Conservation (phyloP, 1,284 basidiomycete genomes). For the Apiotrichum veenhuisii region DNA sequence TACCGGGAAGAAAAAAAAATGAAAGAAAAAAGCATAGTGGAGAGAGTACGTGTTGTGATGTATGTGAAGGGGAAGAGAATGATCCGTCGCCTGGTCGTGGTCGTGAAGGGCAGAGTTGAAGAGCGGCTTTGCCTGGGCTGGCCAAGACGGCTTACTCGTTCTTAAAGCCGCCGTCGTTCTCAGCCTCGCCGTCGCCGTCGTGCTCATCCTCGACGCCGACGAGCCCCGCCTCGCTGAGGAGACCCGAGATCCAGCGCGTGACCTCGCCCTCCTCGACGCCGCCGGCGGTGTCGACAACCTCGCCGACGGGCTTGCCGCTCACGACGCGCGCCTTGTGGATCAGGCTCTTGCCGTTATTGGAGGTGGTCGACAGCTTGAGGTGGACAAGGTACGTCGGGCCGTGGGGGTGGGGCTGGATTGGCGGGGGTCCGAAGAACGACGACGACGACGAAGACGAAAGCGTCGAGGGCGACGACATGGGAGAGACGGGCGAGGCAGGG, state of each 20-base stretch:
- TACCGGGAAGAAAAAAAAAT: background rate
- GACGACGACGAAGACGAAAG: constrained; percentile 13
- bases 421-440: constrained; percentile 6
- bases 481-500: constrained; percentile 31
- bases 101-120: too few relatives aligned
- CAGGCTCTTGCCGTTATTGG: constrained; percentile 44
- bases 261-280: constrained; percentile 46
- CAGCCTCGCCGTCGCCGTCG: background rate
- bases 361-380: constrained; percentile 38
- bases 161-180: constrained; percentile 21
- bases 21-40: background rate
- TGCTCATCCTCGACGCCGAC: constrained; percentile 33
- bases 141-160: constrained; percentile 20
- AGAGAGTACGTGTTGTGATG: background rate
- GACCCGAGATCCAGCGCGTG: constrained; percentile 31
- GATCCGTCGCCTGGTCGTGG: too few relatives aligned
- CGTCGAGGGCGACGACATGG: constrained; percentile 22
- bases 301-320: constrained; percentile 34
- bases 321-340: constrained; percentile 40
- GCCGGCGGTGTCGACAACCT: constrained; percentile 41
- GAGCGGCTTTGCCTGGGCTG: too few relatives aligned
- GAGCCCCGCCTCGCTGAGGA: constrained; percentile 39
- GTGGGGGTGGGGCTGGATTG: constrained; percentile 11
- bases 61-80: background rate
- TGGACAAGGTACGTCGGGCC: constrained; percentile 42